Conservation (phyloP, 2,329 filamentous ascomycete species). For the Teratosphaeria epicoccoides region DNA sequence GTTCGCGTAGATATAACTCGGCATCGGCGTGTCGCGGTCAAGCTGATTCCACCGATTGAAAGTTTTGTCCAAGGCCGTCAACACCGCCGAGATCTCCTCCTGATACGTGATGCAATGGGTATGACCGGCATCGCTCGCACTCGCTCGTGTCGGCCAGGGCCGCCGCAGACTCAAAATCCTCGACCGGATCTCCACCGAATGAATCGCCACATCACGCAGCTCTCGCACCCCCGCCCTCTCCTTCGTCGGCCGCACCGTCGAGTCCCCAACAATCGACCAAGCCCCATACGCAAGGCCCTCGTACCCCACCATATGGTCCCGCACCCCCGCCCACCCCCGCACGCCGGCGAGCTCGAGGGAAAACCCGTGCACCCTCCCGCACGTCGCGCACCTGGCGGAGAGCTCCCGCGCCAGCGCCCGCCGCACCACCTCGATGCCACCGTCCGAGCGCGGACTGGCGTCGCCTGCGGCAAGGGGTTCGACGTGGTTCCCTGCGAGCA, state of each 20-base stretch:
- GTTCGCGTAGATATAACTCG: conserved; percentile 14
- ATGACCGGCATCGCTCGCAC: not conserved
- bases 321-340: not conserved
- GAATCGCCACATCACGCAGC: not conserved
- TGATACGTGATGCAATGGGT: conserved; percentile 4
- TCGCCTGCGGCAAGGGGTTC: not conserved
- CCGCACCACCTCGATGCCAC: not conserved
- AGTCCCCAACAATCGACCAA: not conserved
- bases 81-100: conserved; percentile 11
- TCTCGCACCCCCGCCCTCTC: not conserved
- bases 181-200: conserved; percentile 8
- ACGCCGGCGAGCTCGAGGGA: not conserved
- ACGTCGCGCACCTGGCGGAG: not conserved
- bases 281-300: not conserved
- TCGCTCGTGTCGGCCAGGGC: not conserved
- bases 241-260: not conserved
- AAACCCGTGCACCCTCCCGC: not conserved
- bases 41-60: conserved; percentile 4
- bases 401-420: not conserved
- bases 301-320: not conserved
- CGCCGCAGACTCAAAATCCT: conserved; percentile 4
- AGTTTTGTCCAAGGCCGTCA: conserved; percentile 4
- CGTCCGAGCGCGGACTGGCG: not conserved
- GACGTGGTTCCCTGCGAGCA: not conserved
- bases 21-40: conserved; percentile 3